A percentile compares a stretch with the other conserved stretches of the same genome.
Evolutionary conservation across 2,329 filamentous ascomycete genomes (phyloP).

Genomic region (Colletotrichum simmondsii): DNA sequence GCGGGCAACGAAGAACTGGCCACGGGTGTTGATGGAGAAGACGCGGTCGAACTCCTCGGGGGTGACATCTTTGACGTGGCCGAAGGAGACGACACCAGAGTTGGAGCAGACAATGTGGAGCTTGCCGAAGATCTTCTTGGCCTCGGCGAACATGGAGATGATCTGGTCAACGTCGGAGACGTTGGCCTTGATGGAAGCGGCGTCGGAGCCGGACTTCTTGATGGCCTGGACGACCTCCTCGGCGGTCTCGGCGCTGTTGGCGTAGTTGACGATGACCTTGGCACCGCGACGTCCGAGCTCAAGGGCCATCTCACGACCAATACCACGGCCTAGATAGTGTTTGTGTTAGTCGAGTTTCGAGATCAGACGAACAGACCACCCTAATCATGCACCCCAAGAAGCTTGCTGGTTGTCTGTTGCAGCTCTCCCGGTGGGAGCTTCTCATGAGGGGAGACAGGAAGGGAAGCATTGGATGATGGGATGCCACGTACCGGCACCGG

Average conservation of each 20-base stretch:
- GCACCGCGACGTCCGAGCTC: slow-evolving; percentile 68
- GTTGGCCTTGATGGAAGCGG: slow-evolving; percentile 75
- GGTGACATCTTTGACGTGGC: slow-evolving; percentile 74
- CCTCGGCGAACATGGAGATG: slow-evolving; percentile 70
- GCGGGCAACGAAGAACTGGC: slow-evolving; percentile 79
- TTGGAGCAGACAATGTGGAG: slow-evolving; percentile 79
- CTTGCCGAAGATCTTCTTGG: slow-evolving; percentile 71
- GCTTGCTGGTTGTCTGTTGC: not conserved
- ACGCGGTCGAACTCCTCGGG: slow-evolving; percentile 79
- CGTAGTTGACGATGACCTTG: slow-evolving; percentile 69
- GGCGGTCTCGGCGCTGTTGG: slow-evolving; percentile 66
- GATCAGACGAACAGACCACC: slow-evolving; percentile 19
- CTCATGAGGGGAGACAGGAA: not conserved
- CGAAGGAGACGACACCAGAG: slow-evolving; percentile 75
- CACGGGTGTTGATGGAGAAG: slow-evolving; percentile 74
- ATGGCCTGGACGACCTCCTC: slow-evolving; percentile 64
- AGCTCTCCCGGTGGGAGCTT: not conserved
- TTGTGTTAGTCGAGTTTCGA: not conserved
- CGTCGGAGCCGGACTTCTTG: slow-evolving; percentile 67
- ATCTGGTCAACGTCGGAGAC: slow-evolving; percentile 73
- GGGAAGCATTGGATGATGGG: not conserved
- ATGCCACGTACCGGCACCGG: slow-evolving; percentile 63
- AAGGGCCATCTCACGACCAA: slow-evolving; percentile 68
- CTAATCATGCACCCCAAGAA: not conserved
- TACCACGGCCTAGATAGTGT: slow-evolving; percentile 59